Conservation (phyloP, 106 monocot species). For the Dendrobium catenatum region DNA sequence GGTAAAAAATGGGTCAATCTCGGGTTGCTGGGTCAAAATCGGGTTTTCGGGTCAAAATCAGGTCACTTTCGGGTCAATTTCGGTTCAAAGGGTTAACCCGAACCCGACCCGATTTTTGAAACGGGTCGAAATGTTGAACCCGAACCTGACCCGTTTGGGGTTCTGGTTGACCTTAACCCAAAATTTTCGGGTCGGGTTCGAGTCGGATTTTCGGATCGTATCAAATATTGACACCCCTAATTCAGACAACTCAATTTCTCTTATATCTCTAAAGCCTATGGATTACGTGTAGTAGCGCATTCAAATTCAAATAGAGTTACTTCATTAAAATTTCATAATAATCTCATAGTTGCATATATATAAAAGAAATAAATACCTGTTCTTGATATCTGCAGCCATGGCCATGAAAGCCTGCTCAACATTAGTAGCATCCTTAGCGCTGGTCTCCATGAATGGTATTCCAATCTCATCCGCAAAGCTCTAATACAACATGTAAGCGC, state of each 20-base stretch:
- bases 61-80: too few relatives aligned
- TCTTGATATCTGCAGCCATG: slow-evolving; percentile 31
- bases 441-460: slow-evolving; percentile 42
- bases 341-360: not conserved
- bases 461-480: slow-evolving; percentile 42
- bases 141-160: too few relatives aligned
- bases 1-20: too few relatives aligned
- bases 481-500: slow-evolving; percentile 3
- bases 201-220: too few relatives aligned
- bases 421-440: slow-evolving; percentile 36
- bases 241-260: not conserved
- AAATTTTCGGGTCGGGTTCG: too few relatives aligned
- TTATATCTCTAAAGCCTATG: not conserved
- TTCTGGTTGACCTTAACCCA: too few relatives aligned
- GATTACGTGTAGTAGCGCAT: not conserved
- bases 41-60: too few relatives aligned
- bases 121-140: too few relatives aligned
- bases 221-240: not conserved
- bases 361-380: slow-evolving; percentile 15
- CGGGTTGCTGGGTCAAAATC: too few relatives aligned
- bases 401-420: slow-evolving; percentile 44
- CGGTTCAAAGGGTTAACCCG: too few relatives aligned
- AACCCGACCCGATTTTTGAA: too few relatives aligned
- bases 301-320: not conserved
- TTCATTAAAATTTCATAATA: not conserved